Evolutionary conservation across 106 monocot species (phyloP), one percentile per base, ranked within the genome.

Genomic region (Agapanthus africanus): DNA sequence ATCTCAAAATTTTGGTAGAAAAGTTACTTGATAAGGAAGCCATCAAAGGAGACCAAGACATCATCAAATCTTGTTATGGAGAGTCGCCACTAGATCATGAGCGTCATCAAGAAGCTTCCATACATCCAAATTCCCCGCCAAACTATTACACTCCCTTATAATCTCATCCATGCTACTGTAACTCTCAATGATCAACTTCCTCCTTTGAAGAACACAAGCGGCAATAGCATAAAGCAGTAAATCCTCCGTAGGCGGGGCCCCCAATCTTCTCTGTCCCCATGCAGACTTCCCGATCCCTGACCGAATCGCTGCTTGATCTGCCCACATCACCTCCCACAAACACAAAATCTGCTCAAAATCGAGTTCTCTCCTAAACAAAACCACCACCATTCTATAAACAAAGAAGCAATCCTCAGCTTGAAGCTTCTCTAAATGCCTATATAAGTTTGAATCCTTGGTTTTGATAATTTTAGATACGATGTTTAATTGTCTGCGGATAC

Each of bases 301-400:
- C 27, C 90, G 72, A 26, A 84, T 80, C 3, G 90, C 90, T 52
- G 84, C 78, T 72, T 95, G 95, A 60, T 91, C 91, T 0, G 91
- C 95, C 91, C 91, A 95, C 86, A 95, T 80, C 14, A 88, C 95
- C 72, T 95, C 95, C 95, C 95, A 95, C 7, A 95, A 61, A 65
- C 81, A 82, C 66, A 91, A 34, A 0, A 87, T 95, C 76, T 95
- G 95, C 65, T 89, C 91, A 21, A 95, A 95, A 40, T 63, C 82
- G 33, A 95, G 86, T 82, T 95, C 91, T 60, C 91, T 59, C 7
- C 91, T 67, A 59, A 91, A 86, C 22, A 91, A 68, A 23, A 95
- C 91, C 4, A 91, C 78, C 37, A 95, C 95, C 95, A 91, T 95
- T 69, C 91, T 79, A 71, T 91, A 91, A 10, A 86, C 95, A 63